phyloP scores from a whole-genome alignment of 495 filamentous ascomycete genomes.

The Podospora appendiculata region DNA sequence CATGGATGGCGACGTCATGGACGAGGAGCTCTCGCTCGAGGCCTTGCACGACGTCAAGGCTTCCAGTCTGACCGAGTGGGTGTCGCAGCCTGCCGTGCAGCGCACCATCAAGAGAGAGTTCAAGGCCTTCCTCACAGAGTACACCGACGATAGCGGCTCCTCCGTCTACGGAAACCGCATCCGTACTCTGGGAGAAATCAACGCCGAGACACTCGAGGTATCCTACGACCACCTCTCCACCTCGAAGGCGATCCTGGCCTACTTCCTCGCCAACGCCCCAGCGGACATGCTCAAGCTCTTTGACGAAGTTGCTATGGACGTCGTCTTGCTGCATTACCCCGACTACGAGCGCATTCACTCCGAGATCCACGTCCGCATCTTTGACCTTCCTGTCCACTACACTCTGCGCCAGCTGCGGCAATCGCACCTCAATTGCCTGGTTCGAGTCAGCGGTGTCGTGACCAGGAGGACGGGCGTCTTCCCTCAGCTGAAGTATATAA shows the following conservation, averaged over 20 bases:
- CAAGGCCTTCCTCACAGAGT: conserved; percentile 94
- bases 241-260: conserved; percentile 92
- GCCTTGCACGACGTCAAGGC: conserved; percentile 91
- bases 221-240: conserved; percentile 86
- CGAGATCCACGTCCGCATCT: conserved; percentile 96
- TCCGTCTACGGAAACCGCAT: conserved; percentile 95
- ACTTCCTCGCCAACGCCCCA: conserved; percentile 94
- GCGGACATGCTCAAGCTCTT: conserved; percentile 92
- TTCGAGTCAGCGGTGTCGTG: conserved; percentile 91
- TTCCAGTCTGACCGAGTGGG: conserved; percentile 87
- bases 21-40: conserved; percentile 88
- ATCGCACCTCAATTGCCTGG: conserved; percentile 92
- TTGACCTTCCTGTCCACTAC: conserved; percentile 87
- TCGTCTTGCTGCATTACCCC: conserved; percentile 88
- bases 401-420: conserved; percentile 96
- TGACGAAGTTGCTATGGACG: conserved; percentile 94
- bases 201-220: conserved; percentile 92
- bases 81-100: conserved; percentile 81
- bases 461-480: conserved; percentile 96
- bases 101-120: conserved; percentile 93
- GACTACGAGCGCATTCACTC: conserved; percentile 97
- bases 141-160: conserved; percentile 73
- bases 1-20: conserved; percentile 87
- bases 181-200: conserved; percentile 88
- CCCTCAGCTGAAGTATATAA: conserved; percentile 95